Evolutionary conservation across 2,329 filamentous ascomycete genomes (phyloP), one percentile per base, ranked within the genome.

Genomic region (Mariannaea elegans): DNA sequence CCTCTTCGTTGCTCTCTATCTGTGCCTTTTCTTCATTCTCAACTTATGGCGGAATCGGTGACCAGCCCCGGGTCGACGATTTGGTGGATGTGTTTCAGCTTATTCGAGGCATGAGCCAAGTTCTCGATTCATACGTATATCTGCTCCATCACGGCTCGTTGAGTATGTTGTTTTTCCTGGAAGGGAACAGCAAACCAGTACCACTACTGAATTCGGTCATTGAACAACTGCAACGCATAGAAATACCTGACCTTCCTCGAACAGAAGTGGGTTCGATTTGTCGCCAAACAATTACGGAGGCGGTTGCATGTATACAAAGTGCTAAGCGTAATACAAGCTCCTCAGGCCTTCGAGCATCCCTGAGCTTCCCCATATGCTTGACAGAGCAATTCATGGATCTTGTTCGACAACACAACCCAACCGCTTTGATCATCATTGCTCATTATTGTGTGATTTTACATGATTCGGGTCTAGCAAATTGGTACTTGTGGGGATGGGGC

Each of bases 61-160:
- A 61, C 10, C 52, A 59, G 7, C 69, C 73, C 7, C 62, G 61
- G 1, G 49, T 77, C 2, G 71, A 73, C 9, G 72, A 77, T 29
- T 48, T 77, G 27, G 32, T 75, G 12, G 74, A 76, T 29, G 68
- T 76, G 1, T 73, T 74, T 46, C 52, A 71, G 6, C 65, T 77
- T 1, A 61, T 71, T 3, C 64, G 69, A 7, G 75, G 75, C 34
- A 75, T 77, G 66, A 67, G 56, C 41, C 64, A 65, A 18, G 72
- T 77, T 7, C 56, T 77, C 3, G 41, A 65, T 18, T 67, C 68
- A 2, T 74, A 63, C 2, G 63, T 72, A 6, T 21, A 55, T 2
- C 18, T 48, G 6, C 50, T 70, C 0, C 46, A 47, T 1, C 18
- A 27, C 1, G 64, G 65, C 6, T 41, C 23, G 2, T 14, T 68